phyloP scores from a whole-genome alignment of 1,284 basidiomycete genomes.

The Cutaneotrichosporon dermatis region DNA sequence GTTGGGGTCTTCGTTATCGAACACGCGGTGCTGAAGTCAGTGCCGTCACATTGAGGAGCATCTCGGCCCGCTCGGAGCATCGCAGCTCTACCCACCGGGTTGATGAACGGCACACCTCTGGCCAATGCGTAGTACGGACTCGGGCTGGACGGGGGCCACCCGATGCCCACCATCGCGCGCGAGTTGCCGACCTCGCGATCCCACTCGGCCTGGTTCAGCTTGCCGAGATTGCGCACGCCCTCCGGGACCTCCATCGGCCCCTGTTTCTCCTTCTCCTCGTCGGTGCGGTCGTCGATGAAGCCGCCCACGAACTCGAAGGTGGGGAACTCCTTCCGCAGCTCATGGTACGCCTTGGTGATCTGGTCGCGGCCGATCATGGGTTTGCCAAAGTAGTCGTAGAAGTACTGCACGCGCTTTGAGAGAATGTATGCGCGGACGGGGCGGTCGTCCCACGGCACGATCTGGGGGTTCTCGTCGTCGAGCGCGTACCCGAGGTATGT shows the following conservation, averaged over 20 bases:
- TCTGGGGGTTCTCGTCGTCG: neutral
- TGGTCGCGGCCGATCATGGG: constrained; percentile 10
- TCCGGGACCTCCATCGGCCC: constrained; percentile 13
- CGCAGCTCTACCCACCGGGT: neutral
- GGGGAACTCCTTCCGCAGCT: constrained; percentile 23
- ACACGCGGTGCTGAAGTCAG: neutral
- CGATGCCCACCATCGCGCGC: constrained; percentile 24
- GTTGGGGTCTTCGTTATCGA: neutral
- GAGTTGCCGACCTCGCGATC: constrained; percentile 10
- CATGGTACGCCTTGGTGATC: constrained; percentile 15
- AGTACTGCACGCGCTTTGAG: constrained; percentile 24
- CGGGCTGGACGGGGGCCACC: constrained; percentile 19
- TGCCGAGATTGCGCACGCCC: constrained; percentile 20
- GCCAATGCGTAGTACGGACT: constrained; percentile 19
- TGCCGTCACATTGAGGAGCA: too few species aligned
- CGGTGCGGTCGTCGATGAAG: constrained; percentile 14
- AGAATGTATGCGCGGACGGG: constrained; percentile 24
- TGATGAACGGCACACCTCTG: constrained; percentile 8
- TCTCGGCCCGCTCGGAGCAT: too few species aligned
- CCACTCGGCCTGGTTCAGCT: constrained; percentile 15
- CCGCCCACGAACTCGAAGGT: constrained; percentile 27
- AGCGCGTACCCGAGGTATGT: constrained; percentile 14
- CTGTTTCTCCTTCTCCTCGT: neutral
- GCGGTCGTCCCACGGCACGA: constrained; percentile 10
- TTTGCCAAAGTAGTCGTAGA: constrained; percentile 11